Base-by-base conservation (phyloP, 2,329 filamentous ascomycete genomes). In the Didymellaceae sp. region DNA sequence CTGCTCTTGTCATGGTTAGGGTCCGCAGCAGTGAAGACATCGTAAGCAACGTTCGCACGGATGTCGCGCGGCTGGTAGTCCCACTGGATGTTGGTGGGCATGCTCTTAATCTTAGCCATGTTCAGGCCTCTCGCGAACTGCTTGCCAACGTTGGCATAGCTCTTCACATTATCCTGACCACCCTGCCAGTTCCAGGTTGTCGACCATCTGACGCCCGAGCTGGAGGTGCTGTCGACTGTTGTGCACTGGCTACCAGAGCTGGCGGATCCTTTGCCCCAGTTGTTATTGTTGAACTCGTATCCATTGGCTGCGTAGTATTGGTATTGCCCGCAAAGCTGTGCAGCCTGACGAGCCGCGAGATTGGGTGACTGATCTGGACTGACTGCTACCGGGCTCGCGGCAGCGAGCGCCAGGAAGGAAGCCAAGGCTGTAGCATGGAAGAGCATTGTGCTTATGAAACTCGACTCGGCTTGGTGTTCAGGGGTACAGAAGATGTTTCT, bases 1-100 rank as follows among this genome's bases (percentile, higher is more conserved):
- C 61, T 63, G 55, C 59, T 63, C 22, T 45, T 62, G 46, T 33
- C 49, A 37, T 62, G 61, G 38, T 64, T 63, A 6, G 54, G 39
- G 20, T 65, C 52, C 13, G 52, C 35, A 30, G 61, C 52, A 25
- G 59, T 64, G 50, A 65, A 65, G n/a, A 65, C 10, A 34, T 65
- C 61, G 34, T 64, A 65, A n/a, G 62, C 63, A 37, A 67, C 59
- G 35, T 67, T 65, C 44, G 50, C 52, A 14, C 59, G 57, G 3
- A 59, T 50, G 30, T 55, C 54, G 22, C 40, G 21, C 2, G 45
- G 57, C 32, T 60, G 50, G 45, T 66, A 64, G 41, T 55, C 53
- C 60, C 59, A 65, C 32, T 57, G 43, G 25, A 58, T 54, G 24
- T 41, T 54, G 6, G 61, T 63, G 21, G 43, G 51, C 54, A 65